Evolutionary conservation across 2,329 filamentous ascomycete species (phyloP), one percentile per base, ranked within the genome.

Genomic region (Sporothrix brunneoviolacea): DNA sequence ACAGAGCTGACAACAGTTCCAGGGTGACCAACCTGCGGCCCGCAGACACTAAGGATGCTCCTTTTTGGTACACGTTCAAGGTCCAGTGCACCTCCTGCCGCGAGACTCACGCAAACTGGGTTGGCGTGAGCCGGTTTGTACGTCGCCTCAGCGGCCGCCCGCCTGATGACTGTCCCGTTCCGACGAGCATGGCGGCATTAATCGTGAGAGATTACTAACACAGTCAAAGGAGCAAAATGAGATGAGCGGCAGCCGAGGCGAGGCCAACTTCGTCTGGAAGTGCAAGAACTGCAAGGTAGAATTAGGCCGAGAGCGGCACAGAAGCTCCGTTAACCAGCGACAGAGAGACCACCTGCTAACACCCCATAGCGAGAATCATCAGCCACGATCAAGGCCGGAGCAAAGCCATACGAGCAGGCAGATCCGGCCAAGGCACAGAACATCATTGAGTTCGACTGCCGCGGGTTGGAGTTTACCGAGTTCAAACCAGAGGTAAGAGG

Each of bases 261-360:
- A 97, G 68, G 93, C 93, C 54, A 97, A 97, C 69, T 98, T 98
- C 68, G 93, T 98, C n/a, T 98, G 93, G 91, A 91, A 83, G 68
- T 98, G 93, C 78, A 95, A 94, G 70, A 91, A 93, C 65, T 98
- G 93, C 83, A 94, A 93, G 80, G 90, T 93, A 48, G 0, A 12
- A 33, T 4, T 16, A 28, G 4, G 13, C 2, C 35, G 35, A 19
- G 7, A 10, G 10, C 24, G 24, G 16, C 4, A 39, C 9, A 15
- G 35, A 12, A 6, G 37, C 13, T 22, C 19, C 9, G 22, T 9
- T 2, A 13, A 21, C 4, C 18, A 19, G 7, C 16, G 2, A 28
- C 37, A 24, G 3, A 9, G 16, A 22, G 5, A 33, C 19, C 5
- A 10, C 6, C 2, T 30, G 8, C 9, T 19, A 8, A 48, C 49